Evolutionary conservation across 805 yeast species (phyloP).

Genomic region (Candida wancherniae): DNA sequence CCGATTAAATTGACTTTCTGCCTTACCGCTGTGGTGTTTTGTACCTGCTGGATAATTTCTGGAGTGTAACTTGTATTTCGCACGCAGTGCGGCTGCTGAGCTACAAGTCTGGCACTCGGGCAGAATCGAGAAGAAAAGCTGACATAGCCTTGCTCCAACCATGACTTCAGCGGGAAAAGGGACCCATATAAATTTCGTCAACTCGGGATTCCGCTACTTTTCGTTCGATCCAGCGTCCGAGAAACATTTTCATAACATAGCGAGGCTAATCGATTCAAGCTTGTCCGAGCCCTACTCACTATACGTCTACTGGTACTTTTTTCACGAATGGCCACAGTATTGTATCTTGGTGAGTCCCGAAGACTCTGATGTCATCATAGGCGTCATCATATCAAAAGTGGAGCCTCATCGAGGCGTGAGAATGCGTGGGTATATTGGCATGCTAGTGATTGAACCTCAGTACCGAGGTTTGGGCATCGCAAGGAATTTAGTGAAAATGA

Average conservation of each 20-base stretch:
- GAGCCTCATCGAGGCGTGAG: constrained; percentile 73
- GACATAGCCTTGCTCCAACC: too few relatives aligned
- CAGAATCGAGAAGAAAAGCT: too few relatives aligned
- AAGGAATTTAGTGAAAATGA: constrained; percentile 55
- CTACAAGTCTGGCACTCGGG: too few relatives aligned
- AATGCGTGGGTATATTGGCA: constrained; percentile 88
- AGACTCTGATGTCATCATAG: constrained; percentile 46
- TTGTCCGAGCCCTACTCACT: constrained; percentile 92
- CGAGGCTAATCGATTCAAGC: constrained; percentile 60
- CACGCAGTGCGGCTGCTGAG: too few relatives aligned
- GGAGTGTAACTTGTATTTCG: too few relatives aligned
- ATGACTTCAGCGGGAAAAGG: too few relatives aligned
- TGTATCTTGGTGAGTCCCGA: constrained; percentile 57
- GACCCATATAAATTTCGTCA: constrained; percentile 6
- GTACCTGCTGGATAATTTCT: too few relatives aligned
- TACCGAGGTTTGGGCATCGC: constrained; percentile 83
- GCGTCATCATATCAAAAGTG: constrained; percentile 78
- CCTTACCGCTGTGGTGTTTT: too few relatives aligned
- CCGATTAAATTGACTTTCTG: too few relatives aligned
- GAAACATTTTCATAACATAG: constrained; percentile 46
- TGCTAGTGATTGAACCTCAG: constrained; percentile 77
- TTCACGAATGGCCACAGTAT: constrained; percentile 86
- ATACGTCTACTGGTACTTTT: constrained; percentile 85
- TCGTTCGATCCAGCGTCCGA: constrained; percentile 12
- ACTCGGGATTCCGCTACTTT: constrained; percentile 14